These are phyloP conservation scores for Psilocybe sp. DNA, from an alignment of 768 basidiomycete species.

Conservation along the genomic window DNA sequence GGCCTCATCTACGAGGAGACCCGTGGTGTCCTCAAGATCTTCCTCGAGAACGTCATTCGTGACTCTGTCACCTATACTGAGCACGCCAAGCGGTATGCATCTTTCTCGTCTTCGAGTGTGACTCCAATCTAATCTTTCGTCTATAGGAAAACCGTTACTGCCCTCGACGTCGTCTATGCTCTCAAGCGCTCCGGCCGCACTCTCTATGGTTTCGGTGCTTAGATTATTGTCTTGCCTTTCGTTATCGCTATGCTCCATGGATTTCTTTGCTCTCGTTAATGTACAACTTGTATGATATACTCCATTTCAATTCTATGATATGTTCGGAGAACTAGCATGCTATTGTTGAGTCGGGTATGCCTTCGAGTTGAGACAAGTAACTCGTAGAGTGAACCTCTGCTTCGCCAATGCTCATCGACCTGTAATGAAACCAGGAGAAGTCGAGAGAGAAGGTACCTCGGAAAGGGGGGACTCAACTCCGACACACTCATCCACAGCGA, in stretches of 20 bases:
- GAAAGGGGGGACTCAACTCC: too few species aligned
- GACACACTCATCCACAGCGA: too few species aligned
- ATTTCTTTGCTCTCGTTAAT: constrained; percentile 7
- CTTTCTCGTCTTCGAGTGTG: neutral
- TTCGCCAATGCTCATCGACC: too few species aligned
- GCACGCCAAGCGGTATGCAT: constrained; percentile 75
- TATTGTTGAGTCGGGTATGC: too few species aligned
- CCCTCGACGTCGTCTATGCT: constrained; percentile 79
- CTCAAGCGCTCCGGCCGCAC: constrained; percentile 75
- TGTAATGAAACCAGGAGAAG: too few species aligned
- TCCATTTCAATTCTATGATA: too few species aligned
- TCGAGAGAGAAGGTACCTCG: too few species aligned
- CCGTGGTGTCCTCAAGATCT: constrained; percentile 76
- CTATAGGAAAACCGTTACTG: constrained; percentile 76
- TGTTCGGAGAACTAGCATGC: too few species aligned
- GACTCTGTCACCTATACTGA: constrained; percentile 94
- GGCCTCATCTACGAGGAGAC: constrained; percentile 82
- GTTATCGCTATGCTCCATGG: neutral
- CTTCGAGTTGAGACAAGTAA: too few species aligned
- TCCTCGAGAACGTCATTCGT: constrained; percentile 73
- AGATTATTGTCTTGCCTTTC: constrained; percentile 13
- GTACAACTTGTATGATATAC: constrained; percentile 12
- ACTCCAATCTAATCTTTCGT: neutral
- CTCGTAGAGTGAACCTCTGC: too few species aligned
- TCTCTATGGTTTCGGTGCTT: constrained; percentile 81